phyloP scores from a whole-genome alignment of 2,329 filamentous ascomycete species.

The Aspergillus hortae region DNA sequence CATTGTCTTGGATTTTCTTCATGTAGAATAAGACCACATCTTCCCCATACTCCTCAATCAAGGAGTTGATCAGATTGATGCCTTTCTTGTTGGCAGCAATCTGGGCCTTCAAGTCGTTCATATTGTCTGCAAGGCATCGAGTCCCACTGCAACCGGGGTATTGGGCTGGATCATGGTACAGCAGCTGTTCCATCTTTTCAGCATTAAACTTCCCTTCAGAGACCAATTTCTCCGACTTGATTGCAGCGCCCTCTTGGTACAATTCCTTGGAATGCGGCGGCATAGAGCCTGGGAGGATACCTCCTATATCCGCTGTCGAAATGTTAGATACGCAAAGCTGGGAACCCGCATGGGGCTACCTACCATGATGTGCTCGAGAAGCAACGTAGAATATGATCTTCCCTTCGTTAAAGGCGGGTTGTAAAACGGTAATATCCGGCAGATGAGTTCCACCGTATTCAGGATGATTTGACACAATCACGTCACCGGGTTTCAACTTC shows the following conservation, averaged over 20 bases:
- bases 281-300: constrained; percentile 74
- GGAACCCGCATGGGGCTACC: too few species aligned
- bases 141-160: constrained; percentile 72
- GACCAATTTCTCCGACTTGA: constrained; percentile 30
- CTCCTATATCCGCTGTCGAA: constrained; percentile 52
- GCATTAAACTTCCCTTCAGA: constrained; percentile 60
- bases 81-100: constrained; percentile 80
- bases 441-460: constrained; percentile 79
- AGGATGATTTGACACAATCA: constrained; percentile 77
- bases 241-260: constrained; percentile 37
- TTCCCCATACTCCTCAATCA: constrained; percentile 71
- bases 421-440: constrained; percentile 74
- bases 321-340: too few species aligned
- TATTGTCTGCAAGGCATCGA: constrained; percentile 70
- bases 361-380: constrained; percentile 64
- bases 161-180: constrained; percentile 67
- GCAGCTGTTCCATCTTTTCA: constrained; percentile 62
- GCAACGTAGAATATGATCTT: constrained; percentile 79
- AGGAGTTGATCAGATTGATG: constrained; percentile 65
- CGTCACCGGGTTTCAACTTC: constrained; percentile 69
- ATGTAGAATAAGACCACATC: constrained; percentile 76
- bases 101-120: constrained; percentile 79
- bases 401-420: constrained; percentile 61
- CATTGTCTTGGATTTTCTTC: constrained; percentile 73
- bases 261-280: constrained; percentile 45